A percentile compares a stretch with the other conserved stretches of the same genome.
phyloP scores from a whole-genome alignment of 2,329 filamentous ascomycete genomes.

The Trichophyton simii region DNA sequence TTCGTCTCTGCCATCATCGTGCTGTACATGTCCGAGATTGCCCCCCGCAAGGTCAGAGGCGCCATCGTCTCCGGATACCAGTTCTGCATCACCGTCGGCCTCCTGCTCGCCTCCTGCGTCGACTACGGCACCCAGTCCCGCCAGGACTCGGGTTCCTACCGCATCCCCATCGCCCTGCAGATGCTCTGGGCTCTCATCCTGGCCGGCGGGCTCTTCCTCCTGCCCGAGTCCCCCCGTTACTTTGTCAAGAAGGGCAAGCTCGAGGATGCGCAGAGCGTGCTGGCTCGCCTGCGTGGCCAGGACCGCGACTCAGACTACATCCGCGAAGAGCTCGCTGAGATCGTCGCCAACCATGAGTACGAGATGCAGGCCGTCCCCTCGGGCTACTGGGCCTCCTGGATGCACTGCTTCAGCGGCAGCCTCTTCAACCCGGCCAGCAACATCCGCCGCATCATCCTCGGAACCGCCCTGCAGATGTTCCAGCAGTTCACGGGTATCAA shows the following conservation, averaged over 20 bases:
- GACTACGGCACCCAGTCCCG: constrained; percentile 57
- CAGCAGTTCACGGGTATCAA: constrained; percentile 78
- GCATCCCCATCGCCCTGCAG: constrained; percentile 70
- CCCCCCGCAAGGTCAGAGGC: constrained; percentile 60
- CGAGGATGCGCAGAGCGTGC: constrained; percentile 48
- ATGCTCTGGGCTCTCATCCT: constrained; percentile 71
- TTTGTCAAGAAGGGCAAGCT: constrained; percentile 67
- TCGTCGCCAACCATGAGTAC: constrained; percentile 80
- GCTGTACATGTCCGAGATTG: constrained; percentile 77
- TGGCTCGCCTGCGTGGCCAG: constrained; percentile 63
- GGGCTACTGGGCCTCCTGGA: constrained; percentile 56
- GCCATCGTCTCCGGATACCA: constrained; percentile 72
- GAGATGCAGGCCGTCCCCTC: constrained; percentile 57
- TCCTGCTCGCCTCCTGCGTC: constrained; percentile 62
- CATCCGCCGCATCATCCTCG: constrained; percentile 56
- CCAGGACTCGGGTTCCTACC: constrained; percentile 54
- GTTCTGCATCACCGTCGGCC: constrained; percentile 69
- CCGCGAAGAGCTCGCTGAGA: constrained; percentile 67
- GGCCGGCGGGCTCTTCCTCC: constrained; percentile 55
- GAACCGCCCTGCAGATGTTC: constrained; percentile 67
- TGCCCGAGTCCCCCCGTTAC: constrained; percentile 78
- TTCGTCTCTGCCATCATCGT: constrained; percentile 72
- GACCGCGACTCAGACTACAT: constrained; percentile 60
- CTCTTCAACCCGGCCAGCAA: constrained; percentile 42
- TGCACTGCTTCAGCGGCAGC: constrained; percentile 48